Evolutionary conservation across 192 early-diverging fungal genomes (phyloP).

Genomic region (Podila clonocystis): DNA sequence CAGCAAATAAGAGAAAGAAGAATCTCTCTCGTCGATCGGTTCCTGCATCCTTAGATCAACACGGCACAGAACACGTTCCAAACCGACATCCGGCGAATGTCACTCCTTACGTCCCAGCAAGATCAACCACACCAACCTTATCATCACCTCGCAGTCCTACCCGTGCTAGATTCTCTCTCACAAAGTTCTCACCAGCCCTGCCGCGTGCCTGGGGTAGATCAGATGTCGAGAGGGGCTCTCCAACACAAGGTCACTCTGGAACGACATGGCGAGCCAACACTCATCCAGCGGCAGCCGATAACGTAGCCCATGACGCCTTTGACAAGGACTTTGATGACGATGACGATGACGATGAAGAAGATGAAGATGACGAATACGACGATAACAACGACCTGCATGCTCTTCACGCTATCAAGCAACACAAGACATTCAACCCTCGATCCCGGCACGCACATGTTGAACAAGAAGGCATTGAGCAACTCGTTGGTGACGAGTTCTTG

Average conservation of each 20-base stretch:
- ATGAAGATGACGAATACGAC: conserved; percentile 12
- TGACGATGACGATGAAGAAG: conserved; percentile 22
- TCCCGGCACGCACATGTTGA: too few relatives aligned
- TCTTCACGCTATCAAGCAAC: not conserved
- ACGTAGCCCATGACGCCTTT: not conserved
- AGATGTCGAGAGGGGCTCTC: not conserved
- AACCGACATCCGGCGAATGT: not conserved
- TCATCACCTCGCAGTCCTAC: not conserved
- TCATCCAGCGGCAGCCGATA: not conserved
- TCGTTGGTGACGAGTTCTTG: not conserved
- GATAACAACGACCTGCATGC: not conserved
- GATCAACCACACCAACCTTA: not conserved
- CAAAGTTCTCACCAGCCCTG: conserved; percentile 15
- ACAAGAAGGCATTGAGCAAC: conserved; percentile 14
- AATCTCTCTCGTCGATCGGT: conserved; percentile 8
- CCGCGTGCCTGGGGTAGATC: not conserved
- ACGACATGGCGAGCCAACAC: not conserved
- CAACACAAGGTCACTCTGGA: not conserved
- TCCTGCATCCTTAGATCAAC: conserved; percentile 6
- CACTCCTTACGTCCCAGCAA: not conserved
- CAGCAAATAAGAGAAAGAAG: conserved; percentile 34
- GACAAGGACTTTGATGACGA: conserved; percentile 43
- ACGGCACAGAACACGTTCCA: not conserved
- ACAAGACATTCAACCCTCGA: not conserved
- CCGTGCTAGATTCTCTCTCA: not conserved